Evolutionary conservation across 352 stramenopile species (phyloP), one percentile per base, ranked within the genome.

Genomic region (Pythium insidiosum): DNA sequence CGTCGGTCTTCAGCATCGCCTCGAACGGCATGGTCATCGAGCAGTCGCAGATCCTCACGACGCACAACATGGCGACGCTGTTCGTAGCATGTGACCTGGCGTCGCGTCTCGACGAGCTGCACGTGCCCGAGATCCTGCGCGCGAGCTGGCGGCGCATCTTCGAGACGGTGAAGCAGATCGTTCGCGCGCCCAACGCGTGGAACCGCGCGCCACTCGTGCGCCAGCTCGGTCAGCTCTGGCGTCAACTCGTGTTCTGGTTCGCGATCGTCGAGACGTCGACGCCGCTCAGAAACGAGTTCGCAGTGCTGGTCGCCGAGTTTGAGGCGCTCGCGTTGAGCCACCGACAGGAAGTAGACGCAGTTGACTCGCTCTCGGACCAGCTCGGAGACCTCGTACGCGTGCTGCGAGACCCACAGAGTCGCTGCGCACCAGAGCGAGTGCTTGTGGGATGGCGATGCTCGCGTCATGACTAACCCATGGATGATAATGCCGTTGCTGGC

Each of bases 171-270:
- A n/a, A 13, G 5, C 24, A 15, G 13, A 26, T 51, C 13, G 19
- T 37, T 15, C 30, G 19, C 25, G 1, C 19, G 47, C 15, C 2
- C 38, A 19, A 19, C 30, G n/a, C 30, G 46, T 23, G 1, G 15
- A 7, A 15, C 2, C 24, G 42, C 1, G 41, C 30, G 47, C 18
- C 12, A 21, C 13, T 33, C 5, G 25, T 36, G 3, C 53, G 46
- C 18, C 35, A 47, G 23, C 43, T 61, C 10, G 53, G 46, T 5
- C 23, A 43, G 16, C 24, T 48, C 11, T 57, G 53, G 53, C 53
- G 47, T 10, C 48, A 58, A 7, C 39, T 62, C 26, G 21, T 57
- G 28, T 62, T 57, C 31, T 62, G 43, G 47, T 53, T 62, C 10
- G 38, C 47, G 0, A 37, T 62, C 1, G 25, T 62, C 13, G 53